A percentile compares a stretch with the other conserved stretches of the same genome.
phyloP scores from a whole-genome alignment of 805 yeast species.

The Sugiyamaella lignohabitans region DNA sequence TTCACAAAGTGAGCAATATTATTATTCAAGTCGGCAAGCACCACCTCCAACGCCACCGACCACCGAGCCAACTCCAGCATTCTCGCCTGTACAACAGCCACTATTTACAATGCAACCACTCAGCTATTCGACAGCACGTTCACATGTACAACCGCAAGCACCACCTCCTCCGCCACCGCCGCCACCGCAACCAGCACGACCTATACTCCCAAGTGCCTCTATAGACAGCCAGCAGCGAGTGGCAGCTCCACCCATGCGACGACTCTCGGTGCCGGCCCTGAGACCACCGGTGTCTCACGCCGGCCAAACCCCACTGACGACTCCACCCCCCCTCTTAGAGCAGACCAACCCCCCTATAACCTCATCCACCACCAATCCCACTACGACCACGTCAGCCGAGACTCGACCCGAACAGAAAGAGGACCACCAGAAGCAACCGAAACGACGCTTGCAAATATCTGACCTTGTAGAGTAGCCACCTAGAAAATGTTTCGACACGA shows the following conservation, averaged over 20 bases:
- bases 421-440: neutral
- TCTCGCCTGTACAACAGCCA: neutral
- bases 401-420: neutral
- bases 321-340: too few relatives aligned
- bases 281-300: too few relatives aligned
- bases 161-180: constrained; percentile 7
- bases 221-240: too few relatives aligned
- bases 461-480: constrained; percentile 8
- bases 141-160: neutral
- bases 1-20: neutral
- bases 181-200: constrained; percentile 1
- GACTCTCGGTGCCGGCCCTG: too few relatives aligned
- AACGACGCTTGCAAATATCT: constrained; percentile 5
- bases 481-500: neutral
- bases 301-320: too few relatives aligned
- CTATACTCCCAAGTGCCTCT: too few relatives aligned
- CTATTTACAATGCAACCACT: neutral
- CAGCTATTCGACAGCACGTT: neutral
- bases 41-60: neutral
- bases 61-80: neutral
- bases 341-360: neutral
- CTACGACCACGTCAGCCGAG: neutral
- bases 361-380: neutral
- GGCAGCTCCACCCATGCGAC: too few relatives aligned
- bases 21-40: neutral